Conservation (phyloP, 2,329 filamentous ascomycete genomes). For the Geosmithia flava region DNA sequence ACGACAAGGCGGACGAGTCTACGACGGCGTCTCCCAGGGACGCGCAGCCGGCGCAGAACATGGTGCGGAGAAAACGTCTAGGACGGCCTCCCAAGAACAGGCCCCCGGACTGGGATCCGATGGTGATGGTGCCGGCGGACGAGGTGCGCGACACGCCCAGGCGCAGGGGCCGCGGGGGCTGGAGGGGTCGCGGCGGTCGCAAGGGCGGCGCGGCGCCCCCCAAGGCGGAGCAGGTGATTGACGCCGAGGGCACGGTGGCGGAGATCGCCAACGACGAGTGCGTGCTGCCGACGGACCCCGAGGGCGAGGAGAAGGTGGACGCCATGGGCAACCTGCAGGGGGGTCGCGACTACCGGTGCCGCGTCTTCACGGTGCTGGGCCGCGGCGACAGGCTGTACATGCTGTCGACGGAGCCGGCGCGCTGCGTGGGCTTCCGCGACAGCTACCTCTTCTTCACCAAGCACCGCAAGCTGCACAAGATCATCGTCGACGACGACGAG, state of each 20-base stretch:
- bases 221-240: conserved; percentile 72
- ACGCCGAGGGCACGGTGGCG: conserved; percentile 87
- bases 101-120: conserved; percentile 64
- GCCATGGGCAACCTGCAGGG: conserved; percentile 72
- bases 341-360: conserved; percentile 85
- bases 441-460: conserved; percentile 99
- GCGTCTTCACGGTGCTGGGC: conserved; percentile 83
- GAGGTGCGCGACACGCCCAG: conserved; percentile 44
- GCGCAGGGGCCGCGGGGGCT: conserved; percentile 56
- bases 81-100: conserved; percentile 78
- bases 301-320: conserved; percentile 89
- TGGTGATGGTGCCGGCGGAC: conserved; percentile 41
- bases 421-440: conserved; percentile 93
- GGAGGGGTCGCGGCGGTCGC: conserved; percentile 53
- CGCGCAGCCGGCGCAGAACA: conserved; percentile 43
- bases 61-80: conserved; percentile 65
- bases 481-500: conserved; percentile 94
- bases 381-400: conserved; percentile 86
- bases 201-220: conserved; percentile 61
- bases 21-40: conserved; percentile 32
- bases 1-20: conserved; percentile 25
- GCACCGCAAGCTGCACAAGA: conserved; percentile 91
- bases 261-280: conserved; percentile 90
- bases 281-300: conserved; percentile 71
- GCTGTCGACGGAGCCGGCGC: conserved; percentile 93